These are phyloP conservation scores for Russula dissimulans DNA, from an alignment of 768 basidiomycete species.

Conservation along the genomic window DNA sequence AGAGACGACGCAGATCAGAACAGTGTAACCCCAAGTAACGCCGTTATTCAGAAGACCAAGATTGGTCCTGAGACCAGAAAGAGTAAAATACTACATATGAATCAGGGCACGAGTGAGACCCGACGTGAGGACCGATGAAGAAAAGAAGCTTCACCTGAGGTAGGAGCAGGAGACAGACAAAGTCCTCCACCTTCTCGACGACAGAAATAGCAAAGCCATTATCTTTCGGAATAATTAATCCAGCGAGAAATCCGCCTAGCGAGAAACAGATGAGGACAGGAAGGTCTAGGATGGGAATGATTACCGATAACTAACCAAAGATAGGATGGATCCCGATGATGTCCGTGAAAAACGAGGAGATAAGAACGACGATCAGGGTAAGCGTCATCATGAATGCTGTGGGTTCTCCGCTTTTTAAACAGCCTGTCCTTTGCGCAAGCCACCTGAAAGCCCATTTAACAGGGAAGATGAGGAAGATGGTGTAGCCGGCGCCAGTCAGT, in stretches of 20 bases:
- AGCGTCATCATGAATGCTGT: constrained; percentile 71
- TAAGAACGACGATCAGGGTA: constrained; percentile 63
- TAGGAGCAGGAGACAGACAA: constrained; percentile 66
- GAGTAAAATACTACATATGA: constrained; percentile 57
- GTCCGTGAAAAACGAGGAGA: constrained; percentile 77
- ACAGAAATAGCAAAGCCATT: constrained; percentile 74
- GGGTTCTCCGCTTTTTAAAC: constrained; percentile 63
- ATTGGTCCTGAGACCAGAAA: constrained; percentile 75
- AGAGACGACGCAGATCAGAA: constrained; percentile 64
- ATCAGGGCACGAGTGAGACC: constrained; percentile 15
- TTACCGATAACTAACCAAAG: constrained; percentile 35
- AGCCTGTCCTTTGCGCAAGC: constrained; percentile 58
- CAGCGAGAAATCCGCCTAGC: constrained; percentile 71
- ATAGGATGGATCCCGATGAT: constrained; percentile 73
- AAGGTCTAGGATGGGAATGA: neutral
- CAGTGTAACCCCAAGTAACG: constrained; percentile 70
- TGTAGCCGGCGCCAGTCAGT: constrained; percentile 56
- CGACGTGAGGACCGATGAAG: neutral
- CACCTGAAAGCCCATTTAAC: constrained; percentile 55
- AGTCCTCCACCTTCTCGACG: constrained; percentile 81
- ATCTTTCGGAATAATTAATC: constrained; percentile 74
- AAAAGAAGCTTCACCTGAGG: constrained; percentile 48
- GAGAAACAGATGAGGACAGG: constrained; percentile 17
- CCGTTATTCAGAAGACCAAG: constrained; percentile 68
- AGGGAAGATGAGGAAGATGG: constrained; percentile 57